Evolutionary conservation across 2,329 filamentous ascomycete species (phyloP).

Genomic region (Fusarium circinatum): DNA sequence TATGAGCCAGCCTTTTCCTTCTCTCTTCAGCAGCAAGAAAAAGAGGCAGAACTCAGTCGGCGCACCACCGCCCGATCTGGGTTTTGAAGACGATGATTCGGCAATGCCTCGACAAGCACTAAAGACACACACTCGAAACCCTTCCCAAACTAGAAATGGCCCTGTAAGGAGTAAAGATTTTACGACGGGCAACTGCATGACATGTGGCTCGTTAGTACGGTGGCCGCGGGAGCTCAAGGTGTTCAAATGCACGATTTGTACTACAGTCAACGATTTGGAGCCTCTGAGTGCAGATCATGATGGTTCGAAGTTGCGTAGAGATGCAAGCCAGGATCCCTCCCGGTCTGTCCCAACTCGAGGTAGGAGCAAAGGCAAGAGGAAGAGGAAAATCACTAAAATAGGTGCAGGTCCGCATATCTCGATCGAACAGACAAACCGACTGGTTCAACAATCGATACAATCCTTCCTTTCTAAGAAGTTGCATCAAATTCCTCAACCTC

Average conservation of each 20-base stretch:
- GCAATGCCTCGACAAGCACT: slow-evolving; percentile 41
- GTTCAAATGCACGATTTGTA: slow-evolving; percentile 85
- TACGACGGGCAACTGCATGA: slow-evolving; percentile 81
- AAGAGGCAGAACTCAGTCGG: slow-evolving; percentile 59
- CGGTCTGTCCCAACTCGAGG: slow-evolving; percentile 27
- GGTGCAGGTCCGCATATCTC: slow-evolving; percentile 47
- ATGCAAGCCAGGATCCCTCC: slow-evolving; percentile 31
- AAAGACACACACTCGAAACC: slow-evolving; percentile 41
- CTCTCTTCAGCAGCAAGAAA: slow-evolving; percentile 71
- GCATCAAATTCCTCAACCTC: slow-evolving; percentile 20
- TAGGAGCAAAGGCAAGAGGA: slow-evolving; percentile 1
- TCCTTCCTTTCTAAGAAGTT: slow-evolving; percentile 46
- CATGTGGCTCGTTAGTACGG: slow-evolving; percentile 81
- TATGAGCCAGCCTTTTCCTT: slow-evolving; percentile 83
- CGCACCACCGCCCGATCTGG: slow-evolving; percentile 48
- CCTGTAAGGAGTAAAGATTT: slow-evolving; percentile 63
- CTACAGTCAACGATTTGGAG: slow-evolving; percentile 82
- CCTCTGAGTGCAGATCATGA: slow-evolving; percentile 36
- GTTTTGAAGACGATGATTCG: slow-evolving; percentile 44
- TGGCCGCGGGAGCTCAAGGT: slow-evolving; percentile 79
- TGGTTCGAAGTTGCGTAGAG: slow-evolving; percentile 37
- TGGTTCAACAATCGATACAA: slow-evolving; percentile 49
- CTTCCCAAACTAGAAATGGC: slow-evolving; percentile 47
- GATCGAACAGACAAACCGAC: slow-evolving; percentile 47
- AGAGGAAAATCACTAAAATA: slow-evolving; percentile 13